Evolutionary conservation across 805 yeast species (phyloP).

Genomic region (Torulaspora quercuum): DNA sequence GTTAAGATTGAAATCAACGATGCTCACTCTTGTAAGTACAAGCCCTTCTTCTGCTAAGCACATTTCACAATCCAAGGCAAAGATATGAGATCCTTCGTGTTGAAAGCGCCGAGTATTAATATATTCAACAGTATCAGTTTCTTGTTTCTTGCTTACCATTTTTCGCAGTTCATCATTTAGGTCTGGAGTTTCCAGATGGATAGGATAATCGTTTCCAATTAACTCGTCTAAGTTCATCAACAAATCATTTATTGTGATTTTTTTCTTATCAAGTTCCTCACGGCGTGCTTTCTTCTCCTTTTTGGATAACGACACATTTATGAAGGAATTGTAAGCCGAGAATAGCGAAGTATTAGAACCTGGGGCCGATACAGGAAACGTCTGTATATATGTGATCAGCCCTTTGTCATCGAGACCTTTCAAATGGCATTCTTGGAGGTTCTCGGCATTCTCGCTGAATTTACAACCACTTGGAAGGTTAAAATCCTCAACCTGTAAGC

Average conservation of each 20-base stretch:
- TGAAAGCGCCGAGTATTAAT: constrained; percentile 51
- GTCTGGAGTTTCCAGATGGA: constrained; percentile 44
- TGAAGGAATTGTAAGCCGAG: constrained; percentile 54
- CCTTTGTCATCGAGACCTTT: constrained; percentile 10
- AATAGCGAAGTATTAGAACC: constrained; percentile 58
- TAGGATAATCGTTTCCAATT: constrained; percentile 52
- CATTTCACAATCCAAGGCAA: constrained; percentile 94
- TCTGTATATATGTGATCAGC: constrained; percentile 12
- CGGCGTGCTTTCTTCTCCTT: constrained; percentile 48
- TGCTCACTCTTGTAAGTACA: constrained; percentile 73
- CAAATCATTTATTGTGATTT: constrained; percentile 51
- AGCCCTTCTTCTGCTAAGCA: constrained; percentile 60
- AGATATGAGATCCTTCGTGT: constrained; percentile 60
- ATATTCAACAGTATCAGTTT: constrained; percentile 38
- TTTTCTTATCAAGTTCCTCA: constrained; percentile 30
- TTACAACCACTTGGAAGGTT: constrained; percentile 19
- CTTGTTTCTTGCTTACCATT: constrained; percentile 15
- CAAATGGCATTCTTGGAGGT: constrained; percentile 6
- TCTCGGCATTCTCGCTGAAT: constrained; percentile 14
- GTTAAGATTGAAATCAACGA: constrained; percentile 60
- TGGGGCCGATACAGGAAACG: constrained; percentile 57
- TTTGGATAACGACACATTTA: constrained; percentile 54
- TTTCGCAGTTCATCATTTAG: constrained; percentile 12
- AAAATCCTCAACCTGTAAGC: constrained; percentile 50
- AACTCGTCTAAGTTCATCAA: constrained; percentile 50